These are phyloP conservation scores for Trypanosoma brucei DNA, from an alignment of 208 protist species.

Conservation along the genomic window DNA sequence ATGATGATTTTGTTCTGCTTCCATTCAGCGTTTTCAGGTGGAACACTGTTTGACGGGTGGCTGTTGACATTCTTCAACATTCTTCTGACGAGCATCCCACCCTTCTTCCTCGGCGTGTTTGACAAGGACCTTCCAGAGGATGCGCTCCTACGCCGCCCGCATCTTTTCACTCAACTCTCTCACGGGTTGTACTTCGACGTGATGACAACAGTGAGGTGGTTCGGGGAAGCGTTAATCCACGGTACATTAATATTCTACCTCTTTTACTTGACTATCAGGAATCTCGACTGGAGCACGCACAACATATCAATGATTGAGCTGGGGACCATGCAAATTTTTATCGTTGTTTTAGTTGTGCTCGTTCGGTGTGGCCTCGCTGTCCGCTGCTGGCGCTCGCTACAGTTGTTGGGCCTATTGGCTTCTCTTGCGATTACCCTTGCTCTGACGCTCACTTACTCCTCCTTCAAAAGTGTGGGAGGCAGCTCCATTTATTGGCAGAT, in stretches of 20 bases:
- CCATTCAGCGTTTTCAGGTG: constrained; percentile 87
- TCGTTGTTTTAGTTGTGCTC: constrained; percentile 68
- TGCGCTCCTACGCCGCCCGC: constrained; percentile 47
- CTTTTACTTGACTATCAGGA: constrained; percentile 38
- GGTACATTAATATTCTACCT: constrained; percentile 61
- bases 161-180: constrained; percentile 70
- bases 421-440: constrained; percentile 45
- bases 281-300: constrained; percentile 16
- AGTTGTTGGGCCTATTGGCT: constrained; percentile 47
- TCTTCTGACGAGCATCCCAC: constrained; percentile 80
- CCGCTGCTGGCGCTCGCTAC: constrained; percentile 76
- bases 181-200: constrained; percentile 77
- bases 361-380: constrained; percentile 57
- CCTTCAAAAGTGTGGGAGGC: constrained; percentile 45
- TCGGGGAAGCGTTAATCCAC: constrained; percentile 51
- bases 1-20: constrained; percentile 89
- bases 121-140: constrained; percentile 89
- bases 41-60: constrained; percentile 87
- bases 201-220: constrained; percentile 43
- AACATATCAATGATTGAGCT: constrained; percentile 45
- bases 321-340: constrained; percentile 65
- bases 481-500: constrained; percentile 69
- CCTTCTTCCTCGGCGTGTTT: constrained; percentile 89
- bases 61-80: constrained; percentile 88
- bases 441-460: constrained; percentile 57